Percentiles rank a stretch among this genome's conserved stretches.
Evolutionary conservation across 352 stramenopile species (phyloP).

Genomic region (Phytophthora boehmeriae): DNA sequence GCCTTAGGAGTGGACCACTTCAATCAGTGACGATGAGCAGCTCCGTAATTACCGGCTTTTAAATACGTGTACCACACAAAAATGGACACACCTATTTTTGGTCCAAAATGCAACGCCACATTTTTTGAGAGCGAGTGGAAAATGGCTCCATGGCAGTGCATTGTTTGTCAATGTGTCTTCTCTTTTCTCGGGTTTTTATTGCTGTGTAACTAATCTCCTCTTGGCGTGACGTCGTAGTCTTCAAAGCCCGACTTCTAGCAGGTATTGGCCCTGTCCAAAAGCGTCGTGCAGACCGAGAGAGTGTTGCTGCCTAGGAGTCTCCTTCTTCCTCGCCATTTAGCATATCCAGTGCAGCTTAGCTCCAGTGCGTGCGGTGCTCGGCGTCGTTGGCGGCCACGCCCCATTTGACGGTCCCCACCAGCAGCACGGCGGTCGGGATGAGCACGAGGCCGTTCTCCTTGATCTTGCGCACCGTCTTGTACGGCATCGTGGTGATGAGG

Average conservation of each 20-base stretch:
- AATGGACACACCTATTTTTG: too few species aligned
- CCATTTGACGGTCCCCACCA: conserved; percentile 81
- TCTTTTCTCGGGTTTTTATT: conserved; percentile 18
- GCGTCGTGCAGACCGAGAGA: background rate
- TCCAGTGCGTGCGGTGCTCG: conserved; percentile 82
- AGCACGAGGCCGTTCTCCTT: conserved; percentile 80
- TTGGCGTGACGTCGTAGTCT: too few species aligned
- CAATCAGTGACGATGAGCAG: too few species aligned
- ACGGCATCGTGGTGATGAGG: conserved; percentile 72
- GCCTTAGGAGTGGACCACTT: background rate
- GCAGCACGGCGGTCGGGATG: conserved; percentile 61
- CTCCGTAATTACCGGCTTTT: too few species aligned
- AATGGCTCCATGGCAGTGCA: too few species aligned
- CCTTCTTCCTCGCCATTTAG: too few species aligned
- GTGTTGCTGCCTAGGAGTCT: too few species aligned
- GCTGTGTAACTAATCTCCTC: conserved; percentile 25
- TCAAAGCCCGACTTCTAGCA: too few species aligned
- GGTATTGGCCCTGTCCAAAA: background rate
- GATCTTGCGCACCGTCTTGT: conserved; percentile 84
- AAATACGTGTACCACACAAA: too few species aligned
- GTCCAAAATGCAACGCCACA: too few species aligned
- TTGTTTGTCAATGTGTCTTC: background rate
- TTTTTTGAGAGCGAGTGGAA: too few species aligned
- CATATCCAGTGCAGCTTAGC: conserved; percentile 38
- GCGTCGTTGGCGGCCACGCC: conserved; percentile 73